Evolutionary conservation across 192 early-diverging fungal species (phyloP).

Genomic region (Geosiphon pyriformis): DNA sequence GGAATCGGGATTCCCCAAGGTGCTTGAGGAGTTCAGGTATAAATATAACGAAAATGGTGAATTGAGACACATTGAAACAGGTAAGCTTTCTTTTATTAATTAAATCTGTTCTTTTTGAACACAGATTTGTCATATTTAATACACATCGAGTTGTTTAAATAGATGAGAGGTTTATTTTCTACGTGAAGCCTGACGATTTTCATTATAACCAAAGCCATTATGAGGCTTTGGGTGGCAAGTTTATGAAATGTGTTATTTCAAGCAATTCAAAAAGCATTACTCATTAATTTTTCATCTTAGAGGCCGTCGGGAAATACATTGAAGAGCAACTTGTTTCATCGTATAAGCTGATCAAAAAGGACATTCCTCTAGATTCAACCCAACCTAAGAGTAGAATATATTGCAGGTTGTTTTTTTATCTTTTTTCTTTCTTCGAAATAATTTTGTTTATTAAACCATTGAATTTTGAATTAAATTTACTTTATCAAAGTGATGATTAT

Average conservation of each 20-base stretch:
- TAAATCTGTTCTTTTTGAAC: constrained; percentile 6
- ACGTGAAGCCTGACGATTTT: constrained; percentile 8
- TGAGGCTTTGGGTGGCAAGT: constrained; percentile 19
- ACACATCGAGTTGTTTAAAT: background rate
- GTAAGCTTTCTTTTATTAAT: constrained; percentile 13
- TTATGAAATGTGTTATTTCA: constrained; percentile 2
- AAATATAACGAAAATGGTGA: constrained; percentile 16
- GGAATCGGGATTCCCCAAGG: background rate
- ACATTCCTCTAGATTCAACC: constrained; percentile 3
- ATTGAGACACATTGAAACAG: constrained; percentile 6
- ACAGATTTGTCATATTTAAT: background rate
- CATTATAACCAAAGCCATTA: constrained; percentile 21
- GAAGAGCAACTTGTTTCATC: constrained; percentile 17
- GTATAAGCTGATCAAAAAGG: constrained; percentile 2
- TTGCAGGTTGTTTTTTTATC: constrained; percentile 11
- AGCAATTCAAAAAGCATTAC: background rate
- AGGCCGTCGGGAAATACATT: constrained; percentile 16
- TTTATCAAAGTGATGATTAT: constrained; percentile 1
- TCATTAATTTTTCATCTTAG: background rate
- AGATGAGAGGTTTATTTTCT: constrained; percentile 11
- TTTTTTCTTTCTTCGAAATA: too few relatives aligned
- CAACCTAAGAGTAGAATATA: constrained; percentile 18
- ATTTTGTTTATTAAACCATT: background rate
- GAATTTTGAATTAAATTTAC: background rate
- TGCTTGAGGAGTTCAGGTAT: constrained; percentile 18